Evolutionary conservation across 768 basidiomycete genomes (phyloP).

Genomic region (Russula brevipes): DNA sequence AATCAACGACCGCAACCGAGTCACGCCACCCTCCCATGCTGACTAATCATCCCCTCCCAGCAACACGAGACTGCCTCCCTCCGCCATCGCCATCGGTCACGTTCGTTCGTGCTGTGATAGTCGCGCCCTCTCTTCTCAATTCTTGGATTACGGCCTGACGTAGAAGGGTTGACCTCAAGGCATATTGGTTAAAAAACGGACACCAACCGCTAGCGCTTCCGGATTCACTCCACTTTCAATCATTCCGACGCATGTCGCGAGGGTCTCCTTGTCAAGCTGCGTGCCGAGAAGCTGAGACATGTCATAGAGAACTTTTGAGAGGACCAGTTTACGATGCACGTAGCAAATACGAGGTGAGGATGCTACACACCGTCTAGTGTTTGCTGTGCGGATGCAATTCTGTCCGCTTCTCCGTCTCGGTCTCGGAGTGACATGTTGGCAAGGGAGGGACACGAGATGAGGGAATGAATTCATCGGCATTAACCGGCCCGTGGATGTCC

Average conservation of each 20-base stretch:
- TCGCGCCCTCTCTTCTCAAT: slow-evolving; percentile 19
- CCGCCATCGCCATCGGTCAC: neutral
- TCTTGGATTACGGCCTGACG: slow-evolving; percentile 23
- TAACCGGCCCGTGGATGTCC: neutral
- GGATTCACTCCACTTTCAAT: slow-evolving; percentile 92
- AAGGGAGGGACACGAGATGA: no score
- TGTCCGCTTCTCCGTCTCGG: slow-evolving; percentile 22
- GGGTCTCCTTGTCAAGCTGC: slow-evolving; percentile 80
- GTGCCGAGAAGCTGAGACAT: slow-evolving; percentile 88
- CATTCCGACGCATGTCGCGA: slow-evolving; percentile 89
- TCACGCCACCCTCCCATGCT: slow-evolving; percentile 3
- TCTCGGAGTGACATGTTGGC: slow-evolving; percentile 15
- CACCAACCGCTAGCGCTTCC: slow-evolving; percentile 79
- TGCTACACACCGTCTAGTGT: slow-evolving; percentile 36
- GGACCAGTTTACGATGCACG: neutral
- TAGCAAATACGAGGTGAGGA: neutral
- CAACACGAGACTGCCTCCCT: neutral
- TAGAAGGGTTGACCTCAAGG: neutral
- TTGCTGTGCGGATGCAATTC: slow-evolving; percentile 31
- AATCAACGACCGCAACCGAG: neutral
- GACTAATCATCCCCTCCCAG: slow-evolving; percentile 8
- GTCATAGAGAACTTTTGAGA: slow-evolving; percentile 63
- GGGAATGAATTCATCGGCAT: neutral
- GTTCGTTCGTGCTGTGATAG: slow-evolving; percentile 7
- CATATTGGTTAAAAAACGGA: neutral